Conservation (phyloP, 768 basidiomycete species). For the Lentinula aciculospora region DNA sequence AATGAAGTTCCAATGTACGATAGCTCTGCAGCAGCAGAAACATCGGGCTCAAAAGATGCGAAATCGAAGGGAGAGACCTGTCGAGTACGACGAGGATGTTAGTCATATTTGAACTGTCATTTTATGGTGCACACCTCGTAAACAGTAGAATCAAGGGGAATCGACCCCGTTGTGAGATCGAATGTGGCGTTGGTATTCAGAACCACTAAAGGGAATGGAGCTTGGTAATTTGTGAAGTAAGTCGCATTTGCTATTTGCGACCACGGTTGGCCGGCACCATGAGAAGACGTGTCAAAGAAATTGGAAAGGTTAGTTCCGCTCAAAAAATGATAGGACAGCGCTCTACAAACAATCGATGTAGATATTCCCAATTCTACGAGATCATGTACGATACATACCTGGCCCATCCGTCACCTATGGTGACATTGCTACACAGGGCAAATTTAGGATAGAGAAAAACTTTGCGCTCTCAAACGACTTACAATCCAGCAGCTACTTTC, state of each 20-base stretch:
- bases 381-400: background rate
- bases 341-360: conserved; percentile 29
- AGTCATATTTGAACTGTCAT: no score
- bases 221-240: conserved; percentile 39
- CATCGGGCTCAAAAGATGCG: conserved; percentile 67
- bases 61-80: conserved; percentile 62
- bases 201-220: conserved; percentile 67
- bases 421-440: conserved; percentile 43
- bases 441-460: no score
- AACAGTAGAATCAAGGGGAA: conserved; percentile 39
- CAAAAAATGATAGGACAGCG: conserved; percentile 69
- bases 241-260: conserved; percentile 48
- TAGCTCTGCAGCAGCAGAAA: conserved; percentile 64
- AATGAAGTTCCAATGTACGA: conserved; percentile 62
- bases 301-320: conserved; percentile 55
- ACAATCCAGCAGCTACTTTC: conserved; percentile 52
- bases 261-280: conserved; percentile 74
- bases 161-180: conserved; percentile 33
- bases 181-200: conserved; percentile 47
- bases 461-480: conserved; percentile 22
- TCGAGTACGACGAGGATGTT: no score
- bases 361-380: background rate
- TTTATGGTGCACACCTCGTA: no score
- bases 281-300: conserved; percentile 54
- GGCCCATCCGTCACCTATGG: conserved; percentile 56